Evolutionary conservation across 768 basidiomycete species (phyloP), one percentile per base, ranked within the genome.

Genomic region (Termitomyces sp.): DNA sequence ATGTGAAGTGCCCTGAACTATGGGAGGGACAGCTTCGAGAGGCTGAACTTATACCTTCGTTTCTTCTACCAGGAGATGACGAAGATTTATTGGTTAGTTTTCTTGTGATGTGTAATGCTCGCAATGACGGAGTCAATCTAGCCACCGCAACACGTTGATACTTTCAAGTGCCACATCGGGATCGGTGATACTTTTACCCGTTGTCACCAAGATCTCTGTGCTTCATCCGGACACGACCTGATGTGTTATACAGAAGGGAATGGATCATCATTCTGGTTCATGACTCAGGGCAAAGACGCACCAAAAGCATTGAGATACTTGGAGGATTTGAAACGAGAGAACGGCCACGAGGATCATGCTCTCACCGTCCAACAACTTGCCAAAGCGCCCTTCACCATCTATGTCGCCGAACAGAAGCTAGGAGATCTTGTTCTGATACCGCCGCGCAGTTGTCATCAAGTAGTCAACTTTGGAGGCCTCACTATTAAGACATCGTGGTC

Each of bases 401-500:
- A 85, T 65, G 73, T 93, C 50, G 76, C 81, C 0, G 82, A 92
- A 65, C 92, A 94, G 70, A 81, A 78, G 50, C 62, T 86, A 0
- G 92, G 92, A 2, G 92, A 94, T 65, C 66, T 94, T 41, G 85
- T 94, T 8, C 76, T 92, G 20, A 88, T 94, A 18, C 92, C 92
- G 12, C 87, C 88, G 26, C 77, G 87, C 60, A 87, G 87, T 58
- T 90, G 86, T 55, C 90, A 94, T 69, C 92, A 94, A 67, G 92
- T 92, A 3, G 78, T 93, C 26, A 94, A 94, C 62, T 72, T 73
- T 46, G 88, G 90, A 22, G 90, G 92, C 13, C 78, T 94, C 20
- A 90, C 89, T 0, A 76, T 92, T 68, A 94, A 94, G 70, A 83
- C 85, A 4, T 88, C 88, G 1, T 94, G 92, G 92, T 92, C 90